phyloP scores from a whole-genome alignment of 495 filamentous ascomycete species.

The Podospora conica region DNA sequence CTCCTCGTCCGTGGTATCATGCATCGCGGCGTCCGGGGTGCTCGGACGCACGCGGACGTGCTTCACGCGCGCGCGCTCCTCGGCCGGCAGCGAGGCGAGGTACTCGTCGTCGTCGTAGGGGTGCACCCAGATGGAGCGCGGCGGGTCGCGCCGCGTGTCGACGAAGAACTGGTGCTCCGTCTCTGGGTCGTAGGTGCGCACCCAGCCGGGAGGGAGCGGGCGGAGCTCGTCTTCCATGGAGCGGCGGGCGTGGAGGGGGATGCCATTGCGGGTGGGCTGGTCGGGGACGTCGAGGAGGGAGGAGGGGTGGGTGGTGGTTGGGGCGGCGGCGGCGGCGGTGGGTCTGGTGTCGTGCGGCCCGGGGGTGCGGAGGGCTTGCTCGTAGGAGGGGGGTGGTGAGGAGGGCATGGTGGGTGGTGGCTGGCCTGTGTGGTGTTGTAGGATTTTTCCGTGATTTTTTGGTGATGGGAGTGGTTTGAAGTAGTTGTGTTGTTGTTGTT shows the following conservation, averaged over 20 bases:
- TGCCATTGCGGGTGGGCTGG: slow-evolving; percentile 15
- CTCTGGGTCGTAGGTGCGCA: slow-evolving; percentile 25
- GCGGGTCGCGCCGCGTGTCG: slow-evolving; percentile 21
- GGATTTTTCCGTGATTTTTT: background rate
- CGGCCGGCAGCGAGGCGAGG: slow-evolving; percentile 9
- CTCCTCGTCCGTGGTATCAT: slow-evolving; percentile 16
- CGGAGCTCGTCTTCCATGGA: slow-evolving; percentile 33
- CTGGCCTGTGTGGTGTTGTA: slow-evolving; percentile 3
- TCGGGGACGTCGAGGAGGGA: slow-evolving; percentile 2
- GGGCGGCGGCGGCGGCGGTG: slow-evolving; percentile 12
- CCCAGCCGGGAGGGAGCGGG: slow-evolving; percentile 23
- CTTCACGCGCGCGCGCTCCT: slow-evolving; percentile 10
- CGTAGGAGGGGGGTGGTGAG: slow-evolving; percentile 17
- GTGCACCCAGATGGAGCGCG: slow-evolving; percentile 29
- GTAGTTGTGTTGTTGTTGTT: background rate
- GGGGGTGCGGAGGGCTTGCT: slow-evolving; percentile 10
- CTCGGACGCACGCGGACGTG: background rate
- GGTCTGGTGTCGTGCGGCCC: slow-evolving; percentile 10
- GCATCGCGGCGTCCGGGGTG: slow-evolving; percentile 7
- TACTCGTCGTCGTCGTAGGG: slow-evolving; percentile 27
- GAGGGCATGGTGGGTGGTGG: slow-evolving; percentile 2
- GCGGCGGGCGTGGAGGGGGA: slow-evolving; percentile 23
- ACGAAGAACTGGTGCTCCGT: slow-evolving; percentile 31
- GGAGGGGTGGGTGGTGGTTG: slow-evolving; percentile 8
- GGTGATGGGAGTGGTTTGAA: background rate